phyloP scores from a whole-genome alignment of 2,329 filamentous ascomycete genomes.

The Pseudocercospora fuligena region DNA sequence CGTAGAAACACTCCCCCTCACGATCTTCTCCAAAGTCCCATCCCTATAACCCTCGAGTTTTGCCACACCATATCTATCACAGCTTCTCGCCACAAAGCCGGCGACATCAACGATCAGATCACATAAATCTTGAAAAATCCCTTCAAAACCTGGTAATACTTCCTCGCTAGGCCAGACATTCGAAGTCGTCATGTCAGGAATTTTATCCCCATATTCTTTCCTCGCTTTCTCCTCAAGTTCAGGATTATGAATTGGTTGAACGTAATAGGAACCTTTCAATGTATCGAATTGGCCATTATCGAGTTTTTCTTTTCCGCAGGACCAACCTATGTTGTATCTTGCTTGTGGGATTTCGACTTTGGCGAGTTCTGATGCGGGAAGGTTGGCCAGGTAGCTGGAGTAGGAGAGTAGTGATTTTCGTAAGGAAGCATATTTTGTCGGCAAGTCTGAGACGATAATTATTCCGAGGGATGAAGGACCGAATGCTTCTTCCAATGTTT shows the following conservation, averaged over 20 bases:
- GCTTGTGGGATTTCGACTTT: conserved; percentile 56
- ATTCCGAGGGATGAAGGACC: conserved; percentile 90
- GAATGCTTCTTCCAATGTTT: conserved; percentile 77
- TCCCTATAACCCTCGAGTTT: conserved; percentile 77
- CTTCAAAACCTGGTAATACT: conserved; percentile 75
- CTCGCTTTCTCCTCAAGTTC: conserved; percentile 62
- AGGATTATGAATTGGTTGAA: conserved; percentile 67
- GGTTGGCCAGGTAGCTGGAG: conserved; percentile 84
- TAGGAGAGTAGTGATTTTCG: conserved; percentile 79
- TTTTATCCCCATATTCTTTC: conserved; percentile 61
- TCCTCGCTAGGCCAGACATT: conserved; percentile 82
- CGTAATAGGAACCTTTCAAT: conserved; percentile 82
- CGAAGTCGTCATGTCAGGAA: conserved; percentile 85
- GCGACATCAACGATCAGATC: conserved; percentile 86
- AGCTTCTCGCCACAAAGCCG: conserved; percentile 84
- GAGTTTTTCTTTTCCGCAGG: conserved; percentile 79
- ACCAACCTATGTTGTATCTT: conserved; percentile 73
- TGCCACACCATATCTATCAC: conserved; percentile 79
- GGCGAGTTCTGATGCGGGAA: conserved; percentile 70
- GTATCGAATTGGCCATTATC: conserved; percentile 79
- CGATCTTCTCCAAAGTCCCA: conserved; percentile 85
- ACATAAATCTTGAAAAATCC: conserved; percentile 76
- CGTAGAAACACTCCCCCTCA: conserved; percentile 81
- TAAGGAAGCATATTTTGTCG: conserved; percentile 70
- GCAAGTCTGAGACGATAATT: conserved; percentile 87